Evolutionary conservation across 352 stramenopile species (phyloP).

Genomic region (Globisporangium emineosum): DNA sequence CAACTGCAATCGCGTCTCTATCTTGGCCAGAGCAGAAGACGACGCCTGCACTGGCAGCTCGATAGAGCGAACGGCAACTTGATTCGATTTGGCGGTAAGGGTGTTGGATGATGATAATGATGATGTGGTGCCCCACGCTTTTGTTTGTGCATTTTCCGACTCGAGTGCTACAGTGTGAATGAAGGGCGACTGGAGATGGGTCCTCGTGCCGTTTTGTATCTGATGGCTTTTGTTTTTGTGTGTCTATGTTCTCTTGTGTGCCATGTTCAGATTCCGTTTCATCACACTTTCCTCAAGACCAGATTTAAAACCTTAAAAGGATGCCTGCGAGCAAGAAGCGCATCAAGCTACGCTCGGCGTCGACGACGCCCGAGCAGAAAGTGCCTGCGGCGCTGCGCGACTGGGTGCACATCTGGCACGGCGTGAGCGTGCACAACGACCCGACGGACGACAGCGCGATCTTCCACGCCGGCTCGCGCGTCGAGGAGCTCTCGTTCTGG

Average conservation of each 20-base stretch:
- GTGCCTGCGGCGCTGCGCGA: slow-evolving; percentile 60
- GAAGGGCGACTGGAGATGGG: background rate
- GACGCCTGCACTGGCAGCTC: no score
- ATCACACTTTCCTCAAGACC: background rate
- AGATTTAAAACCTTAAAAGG: background rate
- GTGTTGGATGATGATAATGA: background rate
- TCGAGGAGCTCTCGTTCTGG: slow-evolving; percentile 67
- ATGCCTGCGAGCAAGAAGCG: slow-evolving; percentile 83
- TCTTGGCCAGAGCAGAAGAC: no score
- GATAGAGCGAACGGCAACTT: background rate
- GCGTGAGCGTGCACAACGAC: slow-evolving; percentile 58
- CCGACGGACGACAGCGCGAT: slow-evolving; percentile 32
- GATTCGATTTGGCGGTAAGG: background rate
- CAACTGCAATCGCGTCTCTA: no score
- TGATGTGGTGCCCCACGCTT: background rate
- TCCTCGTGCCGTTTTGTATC: background rate
- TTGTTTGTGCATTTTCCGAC: background rate
- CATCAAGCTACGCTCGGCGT: slow-evolving; percentile 53
- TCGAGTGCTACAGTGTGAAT: background rate
- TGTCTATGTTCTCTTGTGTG: background rate
- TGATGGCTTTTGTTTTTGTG: background rate
- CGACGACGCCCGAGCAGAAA: slow-evolving; percentile 43
- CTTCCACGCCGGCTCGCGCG: slow-evolving; percentile 62
- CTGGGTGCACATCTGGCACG: slow-evolving; percentile 84
- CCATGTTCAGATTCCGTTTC: background rate